Base-by-base conservation (phyloP, 805 yeast species). In the Debaryomyces prosopidis region DNA sequence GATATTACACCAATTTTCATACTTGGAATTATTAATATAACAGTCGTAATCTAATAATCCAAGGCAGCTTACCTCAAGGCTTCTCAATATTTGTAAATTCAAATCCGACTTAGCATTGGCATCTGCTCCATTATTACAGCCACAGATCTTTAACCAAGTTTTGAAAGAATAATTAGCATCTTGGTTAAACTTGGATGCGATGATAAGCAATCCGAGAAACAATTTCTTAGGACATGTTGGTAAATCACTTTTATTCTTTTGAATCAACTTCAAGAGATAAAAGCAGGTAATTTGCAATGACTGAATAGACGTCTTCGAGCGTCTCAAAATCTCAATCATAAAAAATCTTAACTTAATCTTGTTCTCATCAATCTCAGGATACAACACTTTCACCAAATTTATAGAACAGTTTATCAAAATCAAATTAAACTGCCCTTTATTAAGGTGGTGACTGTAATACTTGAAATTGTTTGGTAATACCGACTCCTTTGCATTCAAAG, bases 111-210 rank as follows among this genome's bases (percentile, higher is more conserved):
- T 40, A 1, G 44, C 17, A 4, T 51, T 32, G 5, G 42, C 37
- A 16, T 43, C 36, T 23, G 52, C 55, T 17, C 52, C 60, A 5
- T 57, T 55, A 34, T 62, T 58, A 53, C 70, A 57, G 0, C 95
- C 94, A 28, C 89, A 78, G 40, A 89, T 82, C 59, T 80, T 79
- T 42, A 85, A 71, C 96, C 96, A 89, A 5, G 87, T 79, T 49
- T 73, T 75, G 53, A 85, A 74, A 26, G 86, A 73, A 63, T 79
- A 87, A 59, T 84, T 85, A 41, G 80, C 78, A 64, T 89, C 96
- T 58, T 83, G 89, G 48, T 77, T 71, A 61, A 82, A 87, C 60
- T 89, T 89, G 42, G 84, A 78, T 3, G 94, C 83, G 32, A 89
- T 68, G 43, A 88, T 85, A 43, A 89, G 62, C 56, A 87, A 77